Conservation (phyloP, 345 rosid species). For the Conringia planisiliqua region DNA sequence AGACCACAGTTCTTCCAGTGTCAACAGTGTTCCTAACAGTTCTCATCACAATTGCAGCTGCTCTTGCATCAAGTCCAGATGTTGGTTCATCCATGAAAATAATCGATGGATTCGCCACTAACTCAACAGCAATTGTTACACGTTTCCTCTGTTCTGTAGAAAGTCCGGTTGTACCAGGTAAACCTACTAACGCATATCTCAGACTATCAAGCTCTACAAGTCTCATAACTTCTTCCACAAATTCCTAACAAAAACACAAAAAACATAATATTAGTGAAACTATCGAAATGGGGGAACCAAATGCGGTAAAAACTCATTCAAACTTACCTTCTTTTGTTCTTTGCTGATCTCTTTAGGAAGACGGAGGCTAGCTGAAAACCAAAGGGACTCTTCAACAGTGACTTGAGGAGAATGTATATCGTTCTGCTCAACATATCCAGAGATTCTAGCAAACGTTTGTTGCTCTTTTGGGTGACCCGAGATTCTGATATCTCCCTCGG, state of each 20-base stretch:
- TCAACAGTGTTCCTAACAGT: conserved; percentile 93
- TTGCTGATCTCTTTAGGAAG: conserved; percentile 74
- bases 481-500: conserved; percentile 78
- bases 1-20: conserved; percentile 92
- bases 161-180: conserved; percentile 80
- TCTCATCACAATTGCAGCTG: conserved; percentile 97
- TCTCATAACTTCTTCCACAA: conserved; percentile 92
- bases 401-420: conserved; percentile 98
- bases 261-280: conserved; percentile 5
- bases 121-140: conserved; percentile 90
- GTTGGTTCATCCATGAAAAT: conserved; percentile 98
- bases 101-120: conserved; percentile 92
- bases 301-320: neutral
- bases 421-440: conserved; percentile 95
- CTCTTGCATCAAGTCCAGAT: conserved; percentile 95
- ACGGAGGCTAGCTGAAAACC: conserved; percentile 82
- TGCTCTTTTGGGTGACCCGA: conserved; percentile 81
- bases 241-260: conserved; percentile 73
- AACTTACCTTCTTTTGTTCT: conserved; percentile 50
- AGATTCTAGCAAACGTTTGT: conserved; percentile 79
- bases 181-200: conserved; percentile 76
- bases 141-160: conserved; percentile 96
- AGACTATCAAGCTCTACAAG: conserved; percentile 77
- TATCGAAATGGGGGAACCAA: neutral
- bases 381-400: conserved; percentile 85